Conservation (phyloP, 805 yeast species). For the Wickerhamiella spandovensis region DNA sequence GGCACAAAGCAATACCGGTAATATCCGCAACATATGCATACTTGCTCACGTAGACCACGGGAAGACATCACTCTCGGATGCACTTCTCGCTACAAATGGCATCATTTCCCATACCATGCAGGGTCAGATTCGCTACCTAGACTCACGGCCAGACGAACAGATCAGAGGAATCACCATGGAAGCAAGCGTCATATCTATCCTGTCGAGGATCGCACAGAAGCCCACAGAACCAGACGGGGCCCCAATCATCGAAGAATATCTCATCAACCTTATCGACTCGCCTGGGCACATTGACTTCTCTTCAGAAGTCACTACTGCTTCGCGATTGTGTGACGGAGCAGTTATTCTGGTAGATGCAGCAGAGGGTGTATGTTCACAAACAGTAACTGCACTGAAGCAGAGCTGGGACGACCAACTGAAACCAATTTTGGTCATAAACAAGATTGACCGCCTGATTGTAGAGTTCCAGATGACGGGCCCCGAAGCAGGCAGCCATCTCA, state of each 20-base stretch:
- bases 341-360: slow-evolving; percentile 91
- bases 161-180: slow-evolving; percentile 96
- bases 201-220: slow-evolving; percentile 54
- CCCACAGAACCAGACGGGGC: slow-evolving; percentile 17
- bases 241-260: slow-evolving; percentile 48
- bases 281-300: slow-evolving; percentile 99
- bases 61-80: slow-evolving; percentile 87
- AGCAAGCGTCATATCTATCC: slow-evolving; percentile 86
- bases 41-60: slow-evolving; percentile 99
- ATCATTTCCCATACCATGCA: slow-evolving; percentile 90
- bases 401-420: slow-evolving; percentile 88
- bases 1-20: slow-evolving; percentile 54
- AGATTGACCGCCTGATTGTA: slow-evolving; percentile 71
- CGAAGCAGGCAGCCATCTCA: slow-evolving; percentile 75
- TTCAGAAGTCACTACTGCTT: slow-evolving; percentile 91
- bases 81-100: slow-evolving; percentile 87
- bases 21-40: slow-evolving; percentile 82
- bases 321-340: slow-evolving; percentile 94
- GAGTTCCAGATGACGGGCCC: slow-evolving; percentile 71
- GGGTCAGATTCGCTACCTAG: slow-evolving; percentile 85
- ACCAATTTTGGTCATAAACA: slow-evolving; percentile 80
- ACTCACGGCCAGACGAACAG: slow-evolving; percentile 92
- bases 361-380: slow-evolving; percentile 97
- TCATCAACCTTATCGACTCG: slow-evolving; percentile 87
- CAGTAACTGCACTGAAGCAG: slow-evolving; percentile 61